phyloP scores from a whole-genome alignment of 352 stramenopile species.

The Phytopythium aichiense region DNA sequence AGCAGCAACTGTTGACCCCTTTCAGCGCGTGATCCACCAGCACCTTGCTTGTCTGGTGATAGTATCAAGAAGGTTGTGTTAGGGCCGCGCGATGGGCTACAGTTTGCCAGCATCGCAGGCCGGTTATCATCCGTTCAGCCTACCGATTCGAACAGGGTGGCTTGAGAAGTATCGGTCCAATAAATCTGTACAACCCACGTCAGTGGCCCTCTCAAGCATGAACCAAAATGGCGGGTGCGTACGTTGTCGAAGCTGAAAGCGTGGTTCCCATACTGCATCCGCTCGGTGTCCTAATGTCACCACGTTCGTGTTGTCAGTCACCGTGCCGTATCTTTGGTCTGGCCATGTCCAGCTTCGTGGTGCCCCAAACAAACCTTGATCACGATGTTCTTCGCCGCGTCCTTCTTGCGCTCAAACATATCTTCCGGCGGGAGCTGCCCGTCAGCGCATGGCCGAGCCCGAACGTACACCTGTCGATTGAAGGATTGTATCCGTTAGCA shows the following conservation, averaged over 20 bases:
- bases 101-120: background rate
- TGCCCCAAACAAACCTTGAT: conserved; percentile 46
- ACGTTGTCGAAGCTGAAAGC: conserved; percentile 85
- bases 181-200: conserved; percentile 44
- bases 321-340: background rate
- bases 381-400: conserved; percentile 75
- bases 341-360: background rate
- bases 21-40: conserved; percentile 89
- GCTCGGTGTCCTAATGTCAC: conserved; percentile 56
- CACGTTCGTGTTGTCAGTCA: background rate
- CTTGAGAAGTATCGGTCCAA: conserved; percentile 77
- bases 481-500: background rate
- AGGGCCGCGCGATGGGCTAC: background rate
- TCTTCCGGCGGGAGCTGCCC: conserved; percentile 61
- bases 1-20: conserved; percentile 93
- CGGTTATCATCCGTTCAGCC: background rate
- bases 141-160: conserved; percentile 67
- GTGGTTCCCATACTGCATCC: conserved; percentile 85
- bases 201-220: background rate
- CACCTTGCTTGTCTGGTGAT: conserved; percentile 63
- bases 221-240: background rate
- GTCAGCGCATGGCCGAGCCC: conserved; percentile 72
- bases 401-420: conserved; percentile 82
- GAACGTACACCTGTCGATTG: conserved; percentile 56
- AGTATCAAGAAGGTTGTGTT: background rate